A percentile compares a stretch with the other conserved stretches of the same genome.
These are phyloP conservation scores for Diaporthe vaccinii DNA, from an alignment of 2,329 filamentous ascomycete genomes.

Conservation along the genomic window DNA sequence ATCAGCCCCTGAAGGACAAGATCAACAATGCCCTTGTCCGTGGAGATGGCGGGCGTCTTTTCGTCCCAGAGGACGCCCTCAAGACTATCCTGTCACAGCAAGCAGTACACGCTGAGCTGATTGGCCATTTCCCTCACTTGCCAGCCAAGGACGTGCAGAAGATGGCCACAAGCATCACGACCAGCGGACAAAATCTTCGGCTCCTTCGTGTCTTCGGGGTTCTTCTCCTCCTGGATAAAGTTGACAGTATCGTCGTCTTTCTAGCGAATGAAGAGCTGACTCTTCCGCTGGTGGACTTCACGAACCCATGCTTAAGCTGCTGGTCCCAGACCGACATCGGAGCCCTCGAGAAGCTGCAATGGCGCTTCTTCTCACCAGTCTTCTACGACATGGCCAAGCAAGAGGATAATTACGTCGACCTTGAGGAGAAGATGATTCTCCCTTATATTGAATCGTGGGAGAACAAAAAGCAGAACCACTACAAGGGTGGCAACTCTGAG, in stretches of 20 bases:
- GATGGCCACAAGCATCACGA: conserved; percentile 30
- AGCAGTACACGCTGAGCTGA: conserved; percentile 31
- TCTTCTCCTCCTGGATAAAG: conserved; percentile 30
- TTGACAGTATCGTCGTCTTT: conserved; percentile 35
- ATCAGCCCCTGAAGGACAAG: conserved; percentile 35
- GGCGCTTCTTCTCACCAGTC: conserved; percentile 38
- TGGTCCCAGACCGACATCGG: conserved; percentile 37
- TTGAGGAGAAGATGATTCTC: conserved; percentile 38
- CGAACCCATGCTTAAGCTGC: conserved; percentile 31
- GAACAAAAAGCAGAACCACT: conserved; percentile 39
- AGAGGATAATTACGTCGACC: conserved; percentile 35
- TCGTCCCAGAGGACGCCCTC: conserved; percentile 37
- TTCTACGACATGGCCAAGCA: conserved; percentile 37
- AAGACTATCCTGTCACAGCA: conserved; percentile 29
- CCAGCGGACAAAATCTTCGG: background rate
- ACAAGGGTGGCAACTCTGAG: conserved; percentile 42
- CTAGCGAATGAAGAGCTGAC: conserved; percentile 17
- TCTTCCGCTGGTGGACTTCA: conserved; percentile 27
- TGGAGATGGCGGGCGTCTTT: conserved; percentile 39
- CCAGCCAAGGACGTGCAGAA: conserved; percentile 29
- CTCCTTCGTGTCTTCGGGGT: conserved; percentile 37
- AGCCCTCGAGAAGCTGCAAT: conserved; percentile 38
- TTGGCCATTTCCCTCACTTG: conserved; percentile 14
- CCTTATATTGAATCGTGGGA: conserved; percentile 40
- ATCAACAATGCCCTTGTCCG: conserved; percentile 36